Evolutionary conservation across 257 asterid genomes (phyloP), one percentile per base, ranked within the genome.

Genomic region (Paulownia fortunei): DNA sequence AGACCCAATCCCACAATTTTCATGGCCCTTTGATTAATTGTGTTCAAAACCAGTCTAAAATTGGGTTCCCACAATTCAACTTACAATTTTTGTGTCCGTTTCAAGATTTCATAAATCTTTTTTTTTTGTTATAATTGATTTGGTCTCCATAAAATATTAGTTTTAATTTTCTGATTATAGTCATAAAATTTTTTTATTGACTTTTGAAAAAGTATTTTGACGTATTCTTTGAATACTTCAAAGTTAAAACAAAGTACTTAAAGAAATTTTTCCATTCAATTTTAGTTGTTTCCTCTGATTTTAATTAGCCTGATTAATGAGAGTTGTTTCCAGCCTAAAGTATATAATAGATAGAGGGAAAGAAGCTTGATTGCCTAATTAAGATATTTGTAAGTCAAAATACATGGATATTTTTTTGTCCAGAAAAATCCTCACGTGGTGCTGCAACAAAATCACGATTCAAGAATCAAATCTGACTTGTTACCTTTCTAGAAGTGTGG

Each of bases 401-500:
- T 26, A 59, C 67, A 61, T 37, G 36, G 5, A 19, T 34, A 37
- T 10, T 36, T 8, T 18, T 42, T 41, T 36, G 18, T 21, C 26
- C 12, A 39, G 2, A 67, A 41, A 67, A 67, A n/a, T 3, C 21
- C 67, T 12, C 67, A 10, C 24, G 41, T 60, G 39, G 47, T 62
- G 24, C 47, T 26, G 2, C 59, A 69, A 69, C 23, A 15, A 55
- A 72, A 55, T 23, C 68, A 46, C 64, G 24, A 66, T 26, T 37
- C 10, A 60, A 76, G 23, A 67, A 41, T 55, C 15, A 67, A 24
- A 41, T 37, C 12, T 41, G 8, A 39, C 30, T n/a, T n/a, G n/a
- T n/a, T n/a, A n/a, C 56, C 41, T 61, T 55, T 76, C 76, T 67
- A 76, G 81, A 67, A 55, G 72, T 13, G 7, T 39, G 39, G 60